phyloP scores from a whole-genome alignment of 2,329 filamentous ascomycete genomes.

The Juglanconis juglandina region DNA sequence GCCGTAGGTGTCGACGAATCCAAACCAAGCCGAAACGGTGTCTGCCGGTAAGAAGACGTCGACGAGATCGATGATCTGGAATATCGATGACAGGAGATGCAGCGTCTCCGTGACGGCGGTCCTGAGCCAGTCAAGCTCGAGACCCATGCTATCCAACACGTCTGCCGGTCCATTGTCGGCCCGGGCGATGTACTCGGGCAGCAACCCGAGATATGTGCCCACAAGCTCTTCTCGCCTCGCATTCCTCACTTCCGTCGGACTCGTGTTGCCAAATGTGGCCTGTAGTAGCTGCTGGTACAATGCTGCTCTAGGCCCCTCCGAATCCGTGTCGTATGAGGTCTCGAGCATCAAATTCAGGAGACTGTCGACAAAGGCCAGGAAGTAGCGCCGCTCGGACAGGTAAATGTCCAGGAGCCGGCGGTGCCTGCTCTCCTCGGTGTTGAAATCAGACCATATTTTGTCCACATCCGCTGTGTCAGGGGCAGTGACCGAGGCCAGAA shows the following conservation, averaged over 20 bases:
- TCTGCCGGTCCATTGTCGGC: conserved; percentile 45
- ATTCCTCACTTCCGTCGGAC: conserved; percentile 5
- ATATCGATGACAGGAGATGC: conserved; percentile 70
- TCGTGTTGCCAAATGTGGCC: conserved; percentile 19
- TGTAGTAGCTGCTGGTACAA: conserved; percentile 20
- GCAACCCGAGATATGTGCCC: conserved; percentile 44
- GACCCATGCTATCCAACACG: conserved; percentile 48
- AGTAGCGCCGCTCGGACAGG: conserved; percentile 66
- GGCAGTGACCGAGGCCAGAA: conserved; percentile 52
- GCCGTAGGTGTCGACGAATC: conserved; percentile 62
- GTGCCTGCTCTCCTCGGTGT: conserved; percentile 59
- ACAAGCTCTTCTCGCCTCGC: conserved; percentile 37
- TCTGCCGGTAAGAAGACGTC: conserved; percentile 54
- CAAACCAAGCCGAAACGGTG: conserved; percentile 68
- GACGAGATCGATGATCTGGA: conserved; percentile 63
- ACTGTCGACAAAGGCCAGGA: conserved; percentile 62
- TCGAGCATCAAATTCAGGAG: conserved; percentile 49
- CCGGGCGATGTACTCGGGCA: conserved; percentile 46
- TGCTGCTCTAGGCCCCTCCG: conserved; percentile 12
- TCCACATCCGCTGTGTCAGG: conserved; percentile 48
- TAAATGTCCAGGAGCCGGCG: conserved; percentile 69
- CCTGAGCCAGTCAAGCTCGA: conserved; percentile 58
- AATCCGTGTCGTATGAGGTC: conserved; percentile 22
- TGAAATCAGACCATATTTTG: conserved; percentile 56
- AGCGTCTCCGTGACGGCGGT: conserved; percentile 67